phyloP scores from a whole-genome alignment of 2,329 filamentous ascomycete species.

The Sporothrix brasiliensis region DNA sequence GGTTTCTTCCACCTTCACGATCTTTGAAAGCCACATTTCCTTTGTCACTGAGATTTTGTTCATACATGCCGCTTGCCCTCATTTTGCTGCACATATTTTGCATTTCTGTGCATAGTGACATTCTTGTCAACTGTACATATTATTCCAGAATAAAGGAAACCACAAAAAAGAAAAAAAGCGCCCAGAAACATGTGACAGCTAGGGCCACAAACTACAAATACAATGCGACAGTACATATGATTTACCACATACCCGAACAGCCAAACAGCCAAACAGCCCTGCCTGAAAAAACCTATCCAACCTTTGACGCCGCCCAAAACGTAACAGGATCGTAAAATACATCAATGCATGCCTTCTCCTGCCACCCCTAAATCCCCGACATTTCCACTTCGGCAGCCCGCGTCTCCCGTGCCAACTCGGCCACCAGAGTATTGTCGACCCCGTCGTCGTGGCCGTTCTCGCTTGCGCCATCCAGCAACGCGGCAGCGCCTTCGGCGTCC shows the following conservation, averaged over 20 bases:
- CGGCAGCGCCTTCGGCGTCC: constrained; percentile 59
- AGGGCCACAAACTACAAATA: not conserved
- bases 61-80: not conserved
- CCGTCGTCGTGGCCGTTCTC: not conserved
- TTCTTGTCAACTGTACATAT: constrained; percentile 20
- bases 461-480: constrained; percentile 47
- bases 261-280: not conserved
- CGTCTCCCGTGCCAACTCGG: constrained; percentile 55
- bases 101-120: not conserved
- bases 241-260: not conserved
- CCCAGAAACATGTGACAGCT: not conserved
- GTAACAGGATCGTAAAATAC: not conserved
- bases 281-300: not conserved
- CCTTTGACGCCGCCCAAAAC: not conserved
- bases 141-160: not conserved
- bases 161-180: not conserved
- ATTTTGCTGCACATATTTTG: not conserved
- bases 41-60: not conserved
- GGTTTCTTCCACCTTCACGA: not conserved
- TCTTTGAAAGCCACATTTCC: not conserved
- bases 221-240: not conserved
- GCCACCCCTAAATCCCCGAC: constrained; percentile 32
- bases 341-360: not conserved
- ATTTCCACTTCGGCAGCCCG: constrained; percentile 51
- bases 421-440: constrained; percentile 43